Evolutionary conservation across 352 stramenopile species (phyloP).

Genomic region (Thraustochytrium sp.): DNA sequence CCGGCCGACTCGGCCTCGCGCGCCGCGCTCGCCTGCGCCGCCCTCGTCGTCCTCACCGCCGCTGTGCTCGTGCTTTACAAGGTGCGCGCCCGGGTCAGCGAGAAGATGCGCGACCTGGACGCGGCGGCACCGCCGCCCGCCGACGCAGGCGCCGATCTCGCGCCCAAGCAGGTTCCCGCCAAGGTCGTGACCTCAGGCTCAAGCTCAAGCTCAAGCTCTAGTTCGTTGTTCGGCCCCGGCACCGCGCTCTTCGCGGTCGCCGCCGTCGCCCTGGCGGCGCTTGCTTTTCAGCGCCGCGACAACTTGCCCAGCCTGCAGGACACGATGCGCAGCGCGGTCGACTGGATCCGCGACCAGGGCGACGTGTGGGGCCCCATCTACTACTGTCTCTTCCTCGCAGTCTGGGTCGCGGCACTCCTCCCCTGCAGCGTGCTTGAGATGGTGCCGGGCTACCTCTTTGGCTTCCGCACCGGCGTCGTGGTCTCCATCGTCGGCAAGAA

Average conservation of each 20-base stretch:
- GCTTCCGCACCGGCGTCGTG: slow-evolving; percentile 9
- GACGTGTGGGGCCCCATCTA: slow-evolving; percentile 26
- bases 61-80: not conserved
- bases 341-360: slow-evolving; percentile 25
- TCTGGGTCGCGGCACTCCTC: slow-evolving; percentile 34
- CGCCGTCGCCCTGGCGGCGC: not conserved
- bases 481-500: slow-evolving; percentile 39
- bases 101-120: not conserved
- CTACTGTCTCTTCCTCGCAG: slow-evolving; percentile 19
- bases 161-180: not conserved
- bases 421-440: slow-evolving; percentile 39
- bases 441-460: slow-evolving; percentile 44
- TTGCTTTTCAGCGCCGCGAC: not conserved
- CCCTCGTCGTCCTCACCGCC: not conserved
- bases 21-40: not conserved
- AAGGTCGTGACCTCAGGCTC: no score
- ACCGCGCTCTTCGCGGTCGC: not conserved
- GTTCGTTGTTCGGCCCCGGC: no score
- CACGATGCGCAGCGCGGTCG: not conserved
- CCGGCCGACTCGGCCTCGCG: not conserved
- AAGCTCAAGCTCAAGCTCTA: no score
- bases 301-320: not conserved
- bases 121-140: not conserved
- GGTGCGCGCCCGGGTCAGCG: not conserved
- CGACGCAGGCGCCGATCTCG: not conserved